Evolutionary conservation across 257 asterid species (phyloP).

Genomic region (Leptodermis oblonga): DNA sequence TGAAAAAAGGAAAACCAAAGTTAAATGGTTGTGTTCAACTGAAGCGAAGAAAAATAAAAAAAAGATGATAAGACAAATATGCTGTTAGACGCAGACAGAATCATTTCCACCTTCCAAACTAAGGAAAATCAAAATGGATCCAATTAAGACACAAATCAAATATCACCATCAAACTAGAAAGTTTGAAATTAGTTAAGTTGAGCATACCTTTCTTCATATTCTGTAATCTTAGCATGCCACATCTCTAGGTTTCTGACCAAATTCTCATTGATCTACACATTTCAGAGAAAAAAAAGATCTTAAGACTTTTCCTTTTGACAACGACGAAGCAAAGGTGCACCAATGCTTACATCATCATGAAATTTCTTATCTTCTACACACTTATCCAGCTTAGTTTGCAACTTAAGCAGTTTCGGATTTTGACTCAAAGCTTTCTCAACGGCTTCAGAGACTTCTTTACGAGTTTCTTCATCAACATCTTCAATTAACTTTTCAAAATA

Average conservation of each 20-base stretch:
- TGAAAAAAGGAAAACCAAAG: not conserved
- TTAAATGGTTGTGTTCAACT: not conserved
- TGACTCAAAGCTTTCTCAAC: conserved; percentile 68
- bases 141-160: not conserved
- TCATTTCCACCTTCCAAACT: not conserved
- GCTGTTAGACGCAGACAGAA: not conserved
- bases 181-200: conserved; percentile 11
- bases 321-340: conserved; percentile 26
- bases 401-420: conserved; percentile 66
- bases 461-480: conserved; percentile 73
- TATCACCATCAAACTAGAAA: conserved; percentile 8
- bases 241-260: conserved; percentile 65
- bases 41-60: not conserved
- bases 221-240: conserved; percentile 70
- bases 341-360: conserved; percentile 67
- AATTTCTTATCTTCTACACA: conserved; percentile 61
- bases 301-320: conserved; percentile 6
- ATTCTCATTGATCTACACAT: conserved; percentile 76
- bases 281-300: conserved; percentile 29
- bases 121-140: not conserved
- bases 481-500: conserved; percentile 75
- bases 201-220: conserved; percentile 60
- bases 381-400: conserved; percentile 65
- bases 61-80: not conserved
- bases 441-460: conserved; percentile 55